Evolutionary conservation across 2,329 filamentous ascomycete genomes (phyloP).

Genomic region (Botryosphaeria dothidea): DNA sequence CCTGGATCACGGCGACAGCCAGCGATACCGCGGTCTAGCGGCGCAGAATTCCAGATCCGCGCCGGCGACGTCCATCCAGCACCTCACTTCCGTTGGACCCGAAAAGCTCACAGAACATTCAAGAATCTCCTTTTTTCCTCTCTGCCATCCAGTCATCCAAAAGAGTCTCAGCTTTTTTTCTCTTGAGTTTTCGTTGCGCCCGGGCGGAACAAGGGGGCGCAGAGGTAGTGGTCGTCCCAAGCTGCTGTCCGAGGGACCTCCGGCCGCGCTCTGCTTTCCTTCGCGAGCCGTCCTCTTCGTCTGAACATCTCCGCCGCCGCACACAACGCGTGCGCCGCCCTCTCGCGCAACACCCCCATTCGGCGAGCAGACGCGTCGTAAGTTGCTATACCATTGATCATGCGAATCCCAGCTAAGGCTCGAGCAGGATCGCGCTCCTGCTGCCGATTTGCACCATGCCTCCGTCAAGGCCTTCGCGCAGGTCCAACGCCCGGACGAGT

Average conservation of each 20-base stretch:
- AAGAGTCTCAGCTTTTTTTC: neutral
- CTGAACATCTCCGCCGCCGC: constrained; percentile 12
- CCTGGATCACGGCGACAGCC: neutral
- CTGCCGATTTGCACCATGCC: constrained; percentile 25
- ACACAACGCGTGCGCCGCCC: constrained; percentile 16
- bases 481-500: constrained; percentile 27
- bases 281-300: constrained; percentile 16
- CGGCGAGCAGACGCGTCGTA: constrained; percentile 19
- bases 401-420: constrained; percentile 8
- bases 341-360: constrained; percentile 18
- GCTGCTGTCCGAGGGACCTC: constrained; percentile 11
- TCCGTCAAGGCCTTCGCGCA: constrained; percentile 38
- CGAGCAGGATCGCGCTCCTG: constrained; percentile 19
- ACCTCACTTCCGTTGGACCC: neutral
- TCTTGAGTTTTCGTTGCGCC: neutral
- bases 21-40: neutral
- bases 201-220: constrained; percentile 12
- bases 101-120: neutral
- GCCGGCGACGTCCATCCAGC: neutral
- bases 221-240: constrained; percentile 4
- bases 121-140: neutral
- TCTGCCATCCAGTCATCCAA: neutral
- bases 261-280: constrained; percentile 15
- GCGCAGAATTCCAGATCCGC: neutral
- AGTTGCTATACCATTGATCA: neutral